Percentiles rank a stretch among this genome's conserved stretches.
These are phyloP conservation scores for Knoxia roxburghii DNA, from an alignment of 257 asterid species.

Conservation along the genomic window DNA sequence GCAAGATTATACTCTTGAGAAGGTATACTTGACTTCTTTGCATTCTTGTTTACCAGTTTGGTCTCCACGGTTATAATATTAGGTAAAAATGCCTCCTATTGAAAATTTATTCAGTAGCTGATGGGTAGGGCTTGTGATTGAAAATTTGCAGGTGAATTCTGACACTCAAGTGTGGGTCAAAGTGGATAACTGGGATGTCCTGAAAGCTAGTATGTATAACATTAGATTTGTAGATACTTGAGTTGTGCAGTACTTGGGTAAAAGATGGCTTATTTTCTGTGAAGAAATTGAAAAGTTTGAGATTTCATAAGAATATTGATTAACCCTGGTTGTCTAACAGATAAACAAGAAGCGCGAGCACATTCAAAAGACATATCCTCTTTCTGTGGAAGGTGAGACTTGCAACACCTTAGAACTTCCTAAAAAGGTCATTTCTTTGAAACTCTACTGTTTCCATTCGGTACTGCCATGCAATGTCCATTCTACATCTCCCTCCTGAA, in stretches of 20 bases:
- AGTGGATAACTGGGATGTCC: conserved; percentile 63
- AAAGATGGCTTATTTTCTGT: background rate
- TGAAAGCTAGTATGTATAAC: conserved; percentile 52
- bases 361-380: conserved; percentile 74
- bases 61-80: too few relatives aligned
- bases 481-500: conserved; percentile 3
- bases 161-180: conserved; percentile 58
- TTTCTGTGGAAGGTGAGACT: conserved; percentile 85
- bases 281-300: background rate
- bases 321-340: conserved; percentile 26
- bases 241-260: background rate
- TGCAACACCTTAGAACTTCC: conserved; percentile 12
- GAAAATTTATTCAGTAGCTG: background rate
- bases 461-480: background rate
- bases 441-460: background rate
- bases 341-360: conserved; percentile 81
- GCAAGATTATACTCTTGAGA: conserved; percentile 96
- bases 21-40: conserved; percentile 40
- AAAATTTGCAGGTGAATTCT: conserved; percentile 58
- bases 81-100: background rate
- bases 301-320: conserved; percentile 11
- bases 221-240: background rate
- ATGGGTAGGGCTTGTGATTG: conserved; percentile 26
- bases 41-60: conserved; percentile 13
- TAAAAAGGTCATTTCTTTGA: background rate